Percentiles rank a stretch among this genome's conserved stretches.
These are phyloP conservation scores for Fusarium denticulatum DNA, from an alignment of 2,329 filamentous ascomycete species.

Conservation along the genomic window DNA sequence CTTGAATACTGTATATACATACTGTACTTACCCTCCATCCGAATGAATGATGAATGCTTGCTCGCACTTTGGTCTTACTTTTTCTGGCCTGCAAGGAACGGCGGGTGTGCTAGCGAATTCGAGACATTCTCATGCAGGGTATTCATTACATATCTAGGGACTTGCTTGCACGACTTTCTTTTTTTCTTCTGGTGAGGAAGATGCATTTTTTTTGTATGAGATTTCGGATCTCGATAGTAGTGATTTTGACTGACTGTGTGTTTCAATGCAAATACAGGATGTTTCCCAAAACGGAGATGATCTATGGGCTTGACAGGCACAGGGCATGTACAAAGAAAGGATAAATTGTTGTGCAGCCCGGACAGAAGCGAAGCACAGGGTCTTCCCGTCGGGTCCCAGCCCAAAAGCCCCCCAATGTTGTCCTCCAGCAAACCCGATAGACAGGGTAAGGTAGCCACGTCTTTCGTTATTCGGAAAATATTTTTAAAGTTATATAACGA, in stretches of 20 bases:
- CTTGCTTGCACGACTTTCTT: background rate
- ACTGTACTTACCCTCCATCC: background rate
- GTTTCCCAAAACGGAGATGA: constrained; percentile 3
- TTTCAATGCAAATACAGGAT: background rate
- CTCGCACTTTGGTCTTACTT: background rate
- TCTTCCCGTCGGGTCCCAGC: background rate
- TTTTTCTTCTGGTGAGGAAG: background rate
- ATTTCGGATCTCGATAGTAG: background rate
- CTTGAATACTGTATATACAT: background rate
- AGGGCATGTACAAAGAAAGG: background rate
- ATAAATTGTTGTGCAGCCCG: background rate
- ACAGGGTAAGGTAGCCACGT: background rate
- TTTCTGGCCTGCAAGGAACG: constrained; percentile 21
- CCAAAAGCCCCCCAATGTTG: background rate
- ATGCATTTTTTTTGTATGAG: background rate
- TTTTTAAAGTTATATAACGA: background rate
- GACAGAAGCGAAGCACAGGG: constrained; percentile 13
- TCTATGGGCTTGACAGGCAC: background rate
- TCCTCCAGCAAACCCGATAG: background rate
- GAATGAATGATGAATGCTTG: background rate
- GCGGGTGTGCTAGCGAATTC: constrained; percentile 7
- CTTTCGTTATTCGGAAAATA: background rate
- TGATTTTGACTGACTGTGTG: background rate
- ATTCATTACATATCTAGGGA: background rate
- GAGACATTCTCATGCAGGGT: constrained; percentile 19